phyloP scores from a whole-genome alignment of 2,329 filamentous ascomycete species.

The Dactylellina cionopaga region DNA sequence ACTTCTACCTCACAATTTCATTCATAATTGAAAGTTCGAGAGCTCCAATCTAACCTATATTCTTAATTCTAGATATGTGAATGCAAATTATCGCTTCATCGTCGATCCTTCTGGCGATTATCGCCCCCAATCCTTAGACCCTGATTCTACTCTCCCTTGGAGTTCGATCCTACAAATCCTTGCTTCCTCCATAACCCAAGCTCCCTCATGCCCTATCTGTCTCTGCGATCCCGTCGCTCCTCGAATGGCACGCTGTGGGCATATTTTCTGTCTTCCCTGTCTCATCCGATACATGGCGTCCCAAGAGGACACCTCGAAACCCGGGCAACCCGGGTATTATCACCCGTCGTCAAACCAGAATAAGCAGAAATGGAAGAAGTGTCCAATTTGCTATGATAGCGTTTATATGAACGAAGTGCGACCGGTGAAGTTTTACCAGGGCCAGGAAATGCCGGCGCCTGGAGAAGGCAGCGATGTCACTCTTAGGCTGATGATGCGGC shows the following conservation, averaged over 20 bases:
- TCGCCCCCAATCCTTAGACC: conserved; percentile 79
- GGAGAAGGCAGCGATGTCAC: conserved; percentile 89
- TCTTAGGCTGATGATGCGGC: conserved; percentile 82
- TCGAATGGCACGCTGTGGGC: conserved; percentile 95
- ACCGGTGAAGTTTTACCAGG: conserved; percentile 89
- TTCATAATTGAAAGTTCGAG: not conserved
- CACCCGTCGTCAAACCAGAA: conserved; percentile 40
- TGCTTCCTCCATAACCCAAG: conserved; percentile 87
- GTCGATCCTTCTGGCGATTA: conserved; percentile 86
- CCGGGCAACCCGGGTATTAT: conserved; percentile 71
- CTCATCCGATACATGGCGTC: conserved; percentile 96
- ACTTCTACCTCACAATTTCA: conserved; percentile 5
- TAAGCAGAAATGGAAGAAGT: conserved; percentile 82
- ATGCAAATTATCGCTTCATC: conserved; percentile 97
- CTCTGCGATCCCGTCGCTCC: conserved; percentile 91
- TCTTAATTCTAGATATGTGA: conserved; percentile 73
- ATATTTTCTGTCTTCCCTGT: conserved; percentile 95
- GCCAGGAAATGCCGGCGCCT: conserved; percentile 83
- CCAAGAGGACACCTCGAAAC: conserved; percentile 70
- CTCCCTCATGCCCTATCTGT: conserved; percentile 91
- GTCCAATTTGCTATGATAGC: conserved; percentile 92
- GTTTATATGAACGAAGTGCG: conserved; percentile 91
- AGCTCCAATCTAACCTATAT: conserved; percentile 26
- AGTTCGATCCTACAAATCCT: conserved; percentile 88
- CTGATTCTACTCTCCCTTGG: conserved; percentile 92